Evolutionary conservation across 2,329 filamentous ascomycete genomes (phyloP), one percentile per base, ranked within the genome.

Genomic region (Endothia cerciana): DNA sequence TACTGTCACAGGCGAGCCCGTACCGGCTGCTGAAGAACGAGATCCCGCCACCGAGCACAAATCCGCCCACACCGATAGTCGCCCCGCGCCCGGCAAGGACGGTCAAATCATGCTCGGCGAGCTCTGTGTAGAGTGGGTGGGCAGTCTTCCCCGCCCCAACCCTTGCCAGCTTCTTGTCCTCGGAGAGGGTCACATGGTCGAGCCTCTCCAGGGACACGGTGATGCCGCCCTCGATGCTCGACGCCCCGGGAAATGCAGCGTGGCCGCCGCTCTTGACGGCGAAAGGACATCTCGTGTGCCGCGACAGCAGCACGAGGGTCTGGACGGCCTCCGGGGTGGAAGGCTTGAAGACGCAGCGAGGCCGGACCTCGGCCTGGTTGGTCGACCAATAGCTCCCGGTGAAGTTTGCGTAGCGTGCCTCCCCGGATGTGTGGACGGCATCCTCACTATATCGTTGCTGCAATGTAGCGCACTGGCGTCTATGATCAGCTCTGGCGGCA

Each of bases 371-470:
- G 30, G 53, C 62, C 53, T 71, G 69, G 17, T 65, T 59, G 3
- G 41, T 4, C 5, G 68, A 71, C 68, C 68, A 70, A 28, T 64
- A 71, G 5, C 60, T 56, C 13, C 43, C 43, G 5, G 59, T 61
- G 56, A 71, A 70, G 10, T 40, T 57, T 5, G 47, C 19, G 38
- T 64, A 70, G 7, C 22, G 25, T 3, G 30, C 10, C 3, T 65
- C 64, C 2, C 43, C 49, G 5, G 41, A 45, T 4, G 47, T 55
- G 11, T 65, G 64, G 11, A 71, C 65, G 8, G 65, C 58, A 6
- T 56, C 64, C 17, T 62, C 51, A 2, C 68, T 66, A n/a, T 62
- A 71, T 28, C 49, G 49, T 25, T 53, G 49, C 25, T 53, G 49
- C 19, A 53, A 33, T 19, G 49, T 53, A 13, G 49, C 49, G 30